These are phyloP conservation scores for Saccharomycopsis vini DNA, from an alignment of 805 yeast species.

Conservation along the genomic window DNA sequence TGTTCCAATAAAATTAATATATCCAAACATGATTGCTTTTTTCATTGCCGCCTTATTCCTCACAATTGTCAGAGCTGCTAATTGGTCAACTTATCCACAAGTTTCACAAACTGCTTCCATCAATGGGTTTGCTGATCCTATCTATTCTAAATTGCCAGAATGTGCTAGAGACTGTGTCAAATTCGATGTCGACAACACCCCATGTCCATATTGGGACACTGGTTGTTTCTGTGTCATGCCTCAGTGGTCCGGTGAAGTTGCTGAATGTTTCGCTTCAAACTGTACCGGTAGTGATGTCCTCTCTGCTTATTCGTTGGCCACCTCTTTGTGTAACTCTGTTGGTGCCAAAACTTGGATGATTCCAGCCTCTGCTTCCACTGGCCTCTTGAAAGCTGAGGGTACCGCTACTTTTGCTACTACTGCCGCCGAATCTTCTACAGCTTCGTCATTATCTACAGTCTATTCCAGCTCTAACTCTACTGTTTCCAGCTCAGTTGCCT, in stretches of 20 bases:
- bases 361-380: constrained; percentile 34
- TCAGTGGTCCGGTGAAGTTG: constrained; percentile 37
- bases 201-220: constrained; percentile 46
- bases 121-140: constrained; percentile 42
- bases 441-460: constrained; percentile 1
- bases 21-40: neutral
- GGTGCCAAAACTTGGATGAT: constrained; percentile 38
- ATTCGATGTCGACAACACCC: constrained; percentile 32
- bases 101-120: constrained; percentile 39
- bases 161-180: constrained; percentile 38
- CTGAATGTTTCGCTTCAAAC: constrained; percentile 31
- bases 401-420: constrained; percentile 3
- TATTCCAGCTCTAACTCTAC: neutral
- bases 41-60: constrained; percentile 6
- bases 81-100: constrained; percentile 36
- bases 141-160: constrained; percentile 30
- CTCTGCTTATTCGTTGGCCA: constrained; percentile 34
- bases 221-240: constrained; percentile 44
- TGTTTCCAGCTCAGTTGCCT: neutral
- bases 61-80: constrained; percentile 21
- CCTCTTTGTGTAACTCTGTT: constrained; percentile 32
- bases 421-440: constrained; percentile 2
- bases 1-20: too few species aligned
- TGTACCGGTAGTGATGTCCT: constrained; percentile 32
- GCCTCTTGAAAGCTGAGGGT: constrained; percentile 15